A percentile compares a stretch with the other conserved stretches of the same genome.
Conservation (phyloP, 2,329 filamentous ascomycete genomes). For the Malbranchea zuffiana region DNA sequence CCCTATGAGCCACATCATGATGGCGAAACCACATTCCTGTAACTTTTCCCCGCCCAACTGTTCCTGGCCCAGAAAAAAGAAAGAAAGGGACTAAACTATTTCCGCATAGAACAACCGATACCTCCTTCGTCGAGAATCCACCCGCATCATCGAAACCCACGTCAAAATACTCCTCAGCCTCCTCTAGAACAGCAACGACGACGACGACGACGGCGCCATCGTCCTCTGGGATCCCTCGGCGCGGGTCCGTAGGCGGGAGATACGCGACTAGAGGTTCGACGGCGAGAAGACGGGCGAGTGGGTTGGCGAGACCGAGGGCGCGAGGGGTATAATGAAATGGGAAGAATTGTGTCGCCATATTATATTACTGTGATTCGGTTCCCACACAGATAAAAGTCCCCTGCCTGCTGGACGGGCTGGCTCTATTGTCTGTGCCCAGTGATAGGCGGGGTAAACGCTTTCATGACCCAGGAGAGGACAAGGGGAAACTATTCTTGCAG, state of each 20-base stretch:
- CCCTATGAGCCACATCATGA: slow-evolving; percentile 36
- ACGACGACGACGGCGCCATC: slow-evolving; percentile 17
- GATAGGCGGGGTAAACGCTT: no score
- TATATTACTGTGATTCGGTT: no score
- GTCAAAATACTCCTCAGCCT: slow-evolving; percentile 24
- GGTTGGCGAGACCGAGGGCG: slow-evolving; percentile 27
- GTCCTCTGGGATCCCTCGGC: slow-evolving; percentile 18
- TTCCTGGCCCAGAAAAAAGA: no score
- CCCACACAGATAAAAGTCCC: no score
- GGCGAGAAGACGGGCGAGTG: slow-evolving; percentile 27
- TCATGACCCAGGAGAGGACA: no score
- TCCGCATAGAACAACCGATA: slow-evolving; percentile 71
- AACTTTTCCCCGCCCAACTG: no score
- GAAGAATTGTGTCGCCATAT: not conserved
- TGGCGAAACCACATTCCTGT: slow-evolving; percentile 77
- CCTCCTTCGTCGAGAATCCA: slow-evolving; percentile 81
- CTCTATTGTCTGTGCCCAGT: no score
- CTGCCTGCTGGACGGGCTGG: no score
- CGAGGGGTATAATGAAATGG: slow-evolving; percentile 27
- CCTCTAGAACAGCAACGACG: no score
- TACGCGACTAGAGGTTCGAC: slow-evolving; percentile 30
- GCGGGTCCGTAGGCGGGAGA: slow-evolving; percentile 23
- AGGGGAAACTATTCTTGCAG: no score
- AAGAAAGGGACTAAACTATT: no score
- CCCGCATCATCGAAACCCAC: slow-evolving; percentile 42